Conservation (phyloP, 2,329 filamentous ascomycete species). For the Aspergillus thermomutatus region DNA sequence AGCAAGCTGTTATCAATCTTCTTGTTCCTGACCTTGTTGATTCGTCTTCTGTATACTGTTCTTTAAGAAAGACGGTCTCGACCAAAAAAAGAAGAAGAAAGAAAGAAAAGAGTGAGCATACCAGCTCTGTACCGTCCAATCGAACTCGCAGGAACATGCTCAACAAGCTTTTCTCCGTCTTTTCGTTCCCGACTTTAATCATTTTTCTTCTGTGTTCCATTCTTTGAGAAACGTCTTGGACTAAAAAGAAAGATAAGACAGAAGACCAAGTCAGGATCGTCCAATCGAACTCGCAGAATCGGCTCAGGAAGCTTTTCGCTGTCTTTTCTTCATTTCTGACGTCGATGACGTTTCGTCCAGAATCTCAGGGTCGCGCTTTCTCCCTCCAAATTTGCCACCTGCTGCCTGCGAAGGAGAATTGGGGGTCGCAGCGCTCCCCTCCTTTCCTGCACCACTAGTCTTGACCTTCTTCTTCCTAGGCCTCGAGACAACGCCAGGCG, state of each 20-base stretch:
- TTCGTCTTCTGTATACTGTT: not conserved
- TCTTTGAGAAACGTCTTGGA: not conserved
- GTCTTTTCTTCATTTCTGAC: not conserved
- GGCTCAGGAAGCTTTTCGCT: not conserved
- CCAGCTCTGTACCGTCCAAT: not conserved
- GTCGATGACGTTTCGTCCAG: not conserved
- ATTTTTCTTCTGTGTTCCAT: too few species aligned
- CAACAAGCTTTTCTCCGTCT: not conserved
- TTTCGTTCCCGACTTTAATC: too few species aligned
- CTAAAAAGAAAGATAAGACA: not conserved
- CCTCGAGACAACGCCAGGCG: slow-evolving; percentile 4
- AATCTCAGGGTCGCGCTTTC: not conserved
- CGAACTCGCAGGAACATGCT: not conserved
- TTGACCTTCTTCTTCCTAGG: slow-evolving; percentile 23
- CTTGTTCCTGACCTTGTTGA: too few species aligned
- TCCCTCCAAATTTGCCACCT: slow-evolving; percentile 1
- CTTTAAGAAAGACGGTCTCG: too few species aligned
- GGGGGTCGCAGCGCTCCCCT: not conserved
- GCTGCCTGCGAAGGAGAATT: not conserved
- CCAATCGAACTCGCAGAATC: not conserved
- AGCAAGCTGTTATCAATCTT: too few species aligned
- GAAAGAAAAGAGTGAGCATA: not conserved
- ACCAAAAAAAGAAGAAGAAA: not conserved
- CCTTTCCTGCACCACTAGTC: slow-evolving; percentile 3
- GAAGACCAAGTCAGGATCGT: not conserved